Evolutionary conservation across 331 rosid species (phyloP).

Genomic region (Dryas integrifolia): DNA sequence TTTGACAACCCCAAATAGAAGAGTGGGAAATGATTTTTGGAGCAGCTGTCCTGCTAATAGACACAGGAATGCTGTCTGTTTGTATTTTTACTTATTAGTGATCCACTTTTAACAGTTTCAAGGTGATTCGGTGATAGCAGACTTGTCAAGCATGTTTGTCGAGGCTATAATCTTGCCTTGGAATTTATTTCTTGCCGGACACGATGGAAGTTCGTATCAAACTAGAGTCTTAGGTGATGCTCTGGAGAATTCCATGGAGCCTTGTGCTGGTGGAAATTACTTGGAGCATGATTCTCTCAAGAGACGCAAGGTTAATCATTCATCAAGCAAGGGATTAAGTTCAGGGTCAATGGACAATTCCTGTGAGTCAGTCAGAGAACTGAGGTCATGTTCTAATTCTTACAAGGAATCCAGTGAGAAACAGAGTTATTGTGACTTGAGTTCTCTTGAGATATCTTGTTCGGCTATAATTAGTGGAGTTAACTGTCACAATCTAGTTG

Average conservation of each 20-base stretch:
- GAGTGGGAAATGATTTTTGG: slow-evolving; percentile 10
- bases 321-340: slow-evolving; percentile 24
- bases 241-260: slow-evolving; percentile 34
- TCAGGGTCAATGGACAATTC: slow-evolving; percentile 32
- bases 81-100: slow-evolving; percentile 17
- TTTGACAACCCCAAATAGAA: not conserved
- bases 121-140: slow-evolving; percentile 34
- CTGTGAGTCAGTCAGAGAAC: slow-evolving; percentile 32
- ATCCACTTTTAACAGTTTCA: slow-evolving; percentile 33
- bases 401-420: slow-evolving; percentile 32
- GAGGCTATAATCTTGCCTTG: slow-evolving; percentile 71
- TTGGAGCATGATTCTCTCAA: slow-evolving; percentile 40
- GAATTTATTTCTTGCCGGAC: slow-evolving; percentile 47
- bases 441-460: slow-evolving; percentile 49
- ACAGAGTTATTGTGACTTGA: slow-evolving; percentile 30
- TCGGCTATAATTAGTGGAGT: slow-evolving; percentile 44
- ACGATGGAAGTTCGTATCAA: slow-evolving; percentile 28
- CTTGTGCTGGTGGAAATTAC: slow-evolving; percentile 26
- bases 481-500: slow-evolving; percentile 30
- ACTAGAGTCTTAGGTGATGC: slow-evolving; percentile 34
- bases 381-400: slow-evolving; percentile 43
- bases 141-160: slow-evolving; percentile 51
- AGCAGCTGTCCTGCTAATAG: not conserved
- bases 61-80: not conserved
- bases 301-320: slow-evolving; percentile 47